A percentile compares a stretch with the other conserved stretches of the same genome.
phyloP scores from a whole-genome alignment of 140 eudicot genomes.

The Artemisia princeps region DNA sequence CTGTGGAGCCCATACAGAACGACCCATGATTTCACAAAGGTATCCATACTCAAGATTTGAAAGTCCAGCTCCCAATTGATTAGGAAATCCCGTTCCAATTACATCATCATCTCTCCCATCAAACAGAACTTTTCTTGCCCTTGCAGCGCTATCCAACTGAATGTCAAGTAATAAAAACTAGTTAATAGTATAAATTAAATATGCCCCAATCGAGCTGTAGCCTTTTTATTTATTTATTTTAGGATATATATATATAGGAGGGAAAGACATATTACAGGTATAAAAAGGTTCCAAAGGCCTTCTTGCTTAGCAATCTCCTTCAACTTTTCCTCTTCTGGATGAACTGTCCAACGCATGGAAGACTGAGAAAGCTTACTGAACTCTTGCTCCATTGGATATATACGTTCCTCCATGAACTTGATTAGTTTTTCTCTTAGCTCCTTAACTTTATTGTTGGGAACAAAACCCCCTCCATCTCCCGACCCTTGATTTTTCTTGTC shows the following conservation, averaged over 20 bases:
- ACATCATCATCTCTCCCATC: slow-evolving; percentile 34
- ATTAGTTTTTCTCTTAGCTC: slow-evolving; percentile 59
- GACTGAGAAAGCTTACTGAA: slow-evolving; percentile 65
- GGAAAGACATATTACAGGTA: slow-evolving; percentile 58
- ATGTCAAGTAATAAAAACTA: slow-evolving; percentile 9
- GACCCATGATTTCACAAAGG: slow-evolving; percentile 95
- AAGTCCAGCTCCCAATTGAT: slow-evolving; percentile 79
- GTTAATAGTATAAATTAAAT: slow-evolving; percentile 1
- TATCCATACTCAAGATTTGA: slow-evolving; percentile 93
- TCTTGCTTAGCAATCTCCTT: slow-evolving; percentile 75
- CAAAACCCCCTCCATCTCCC: slow-evolving; percentile 53
- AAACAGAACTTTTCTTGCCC: slow-evolving; percentile 63
- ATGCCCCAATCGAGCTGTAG: background rate
- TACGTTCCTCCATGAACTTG: slow-evolving; percentile 63
- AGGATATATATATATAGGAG: background rate
- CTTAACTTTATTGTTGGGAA: slow-evolving; percentile 56
- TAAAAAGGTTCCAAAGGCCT: slow-evolving; percentile 90
- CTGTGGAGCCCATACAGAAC: slow-evolving; percentile 94
- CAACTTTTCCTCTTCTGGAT: slow-evolving; percentile 80
- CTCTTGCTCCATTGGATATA: slow-evolving; percentile 75
- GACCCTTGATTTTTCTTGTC: slow-evolving; percentile 30
- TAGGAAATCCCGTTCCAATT: slow-evolving; percentile 31
- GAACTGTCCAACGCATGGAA: slow-evolving; percentile 72
- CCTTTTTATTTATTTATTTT: background rate
- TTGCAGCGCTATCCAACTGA: slow-evolving; percentile 82